Evolutionary conservation across 2,329 filamentous ascomycete species (phyloP), one percentile per base, ranked within the genome.

Genomic region (Seiridium cupressi): DNA sequence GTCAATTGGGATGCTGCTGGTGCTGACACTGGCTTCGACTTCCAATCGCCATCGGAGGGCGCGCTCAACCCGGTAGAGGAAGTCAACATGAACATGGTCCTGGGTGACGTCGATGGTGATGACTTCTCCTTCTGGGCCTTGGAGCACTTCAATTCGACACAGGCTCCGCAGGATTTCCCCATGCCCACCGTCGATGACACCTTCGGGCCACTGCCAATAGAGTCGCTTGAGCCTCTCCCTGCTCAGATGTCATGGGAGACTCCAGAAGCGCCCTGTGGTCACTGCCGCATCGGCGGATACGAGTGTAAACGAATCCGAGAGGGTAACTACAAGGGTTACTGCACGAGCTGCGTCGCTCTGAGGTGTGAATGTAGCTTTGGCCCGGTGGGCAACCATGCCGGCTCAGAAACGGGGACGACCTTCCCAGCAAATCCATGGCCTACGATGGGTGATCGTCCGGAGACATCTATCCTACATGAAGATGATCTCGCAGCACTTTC

Each of bases 331-430:
- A 83, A 80, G 71, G 83, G 84, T 61, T 86, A 84, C 64, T 88
- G 85, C 67, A 88, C 85, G 36, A 85, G 80, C 66, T 88, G 86
- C 66, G 84, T 88, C 51, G 85, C 85, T 11, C 74, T 88, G 40
- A 77, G 79, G n/a, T 76, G 81, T 64, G 77, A 81, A 44, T 88
- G 85, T 72, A 88, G 84, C 72, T 83, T 87, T 62, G 82, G 78
- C 4, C 70, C 74, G 34, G 63, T 64, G 5, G 65, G 71, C 35
- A 67, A 72, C 61, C 72, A 70, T 56, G 65, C 76, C 47, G 71
- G 74, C 51, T 68, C 74, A 3, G 72, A 66, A 46, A 61, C 67
- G 66, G 36, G 68, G 49, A 56, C 66, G n/a, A 72, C 71, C n/a
- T 80, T 83, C 38, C 76, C 81, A 26, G 65, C 73, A 40, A 79